Evolutionary conservation across 2,329 filamentous ascomycete species (phyloP).

Genomic region (Aspergillus tubingensis): DNA sequence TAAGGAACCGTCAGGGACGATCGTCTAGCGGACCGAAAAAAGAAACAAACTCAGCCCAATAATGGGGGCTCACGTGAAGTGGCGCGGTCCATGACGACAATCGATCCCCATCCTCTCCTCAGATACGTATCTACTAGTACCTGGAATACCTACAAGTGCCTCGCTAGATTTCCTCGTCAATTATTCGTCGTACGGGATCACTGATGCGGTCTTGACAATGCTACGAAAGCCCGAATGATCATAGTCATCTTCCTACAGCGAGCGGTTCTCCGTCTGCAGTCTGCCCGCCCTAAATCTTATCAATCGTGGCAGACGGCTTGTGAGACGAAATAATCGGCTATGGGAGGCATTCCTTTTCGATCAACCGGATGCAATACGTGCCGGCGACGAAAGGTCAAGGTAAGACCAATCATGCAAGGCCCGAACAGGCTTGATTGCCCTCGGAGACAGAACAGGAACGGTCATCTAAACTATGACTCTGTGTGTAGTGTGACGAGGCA

Average conservation of each 20-base stretch:
- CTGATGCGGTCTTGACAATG: not conserved
- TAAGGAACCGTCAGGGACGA: not conserved
- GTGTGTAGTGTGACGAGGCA: constrained; percentile 25
- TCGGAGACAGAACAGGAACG: not conserved
- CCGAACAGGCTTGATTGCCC: not conserved
- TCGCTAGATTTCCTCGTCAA: not conserved
- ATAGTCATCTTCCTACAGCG: not conserved
- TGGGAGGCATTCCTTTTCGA: constrained; percentile 23
- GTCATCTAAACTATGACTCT: constrained; percentile 9
- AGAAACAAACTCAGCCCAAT: constrained; percentile 4
- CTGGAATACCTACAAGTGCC: not conserved
- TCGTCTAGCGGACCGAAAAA: not conserved
- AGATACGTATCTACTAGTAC: no score
- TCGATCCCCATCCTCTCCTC: not conserved
- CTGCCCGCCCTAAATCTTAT: not conserved
- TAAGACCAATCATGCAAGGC: not conserved
- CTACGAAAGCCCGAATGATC: not conserved
- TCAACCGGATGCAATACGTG: constrained; percentile 26
- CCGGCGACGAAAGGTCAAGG: constrained; percentile 23
- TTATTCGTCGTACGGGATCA: not conserved
- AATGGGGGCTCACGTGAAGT: constrained; percentile 7
- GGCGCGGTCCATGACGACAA: not conserved
- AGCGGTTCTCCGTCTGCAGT: not conserved
- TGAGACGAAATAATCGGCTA: not conserved
- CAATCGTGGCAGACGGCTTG: no score